phyloP scores from a whole-genome alignment of 225 moss, liverwort and hornwort species.

The Antitrichia curtipendula region DNA sequence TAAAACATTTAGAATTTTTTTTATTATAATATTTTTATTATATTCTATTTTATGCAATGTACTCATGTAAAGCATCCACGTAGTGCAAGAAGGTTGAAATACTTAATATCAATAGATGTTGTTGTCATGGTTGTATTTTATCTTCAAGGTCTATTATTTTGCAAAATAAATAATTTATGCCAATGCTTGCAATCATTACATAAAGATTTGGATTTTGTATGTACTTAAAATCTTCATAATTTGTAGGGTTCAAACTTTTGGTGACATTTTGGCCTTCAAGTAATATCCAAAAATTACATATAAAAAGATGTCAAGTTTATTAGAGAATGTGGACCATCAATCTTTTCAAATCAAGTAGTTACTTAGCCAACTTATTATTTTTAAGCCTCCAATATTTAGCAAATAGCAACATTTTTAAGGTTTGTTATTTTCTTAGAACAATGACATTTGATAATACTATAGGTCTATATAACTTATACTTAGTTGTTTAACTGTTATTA shows the following conservation, averaged over 20 bases:
- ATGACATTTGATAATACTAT: neutral
- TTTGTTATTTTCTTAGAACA: neutral
- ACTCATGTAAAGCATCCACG: neutral
- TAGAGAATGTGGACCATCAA: neutral
- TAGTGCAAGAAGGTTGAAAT: neutral
- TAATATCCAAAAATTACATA: neutral
- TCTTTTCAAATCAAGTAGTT: neutral
- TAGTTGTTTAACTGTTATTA: slow-evolving; percentile 1
- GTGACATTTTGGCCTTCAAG: neutral
- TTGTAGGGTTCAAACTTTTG: neutral
- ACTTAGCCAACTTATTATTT: neutral
- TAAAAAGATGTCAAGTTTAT: neutral
- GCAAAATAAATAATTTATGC: neutral
- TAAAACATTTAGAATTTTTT: neutral
- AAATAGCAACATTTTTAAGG: neutral
- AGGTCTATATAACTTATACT: neutral
- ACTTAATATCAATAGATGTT: neutral
- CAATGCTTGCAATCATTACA: neutral
- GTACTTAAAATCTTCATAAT: neutral
- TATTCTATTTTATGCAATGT: neutral
- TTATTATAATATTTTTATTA: neutral
- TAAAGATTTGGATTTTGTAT: neutral
- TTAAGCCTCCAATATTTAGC: neutral
- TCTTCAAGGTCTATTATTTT: neutral
- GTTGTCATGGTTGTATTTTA: neutral